Percentiles rank a stretch among this genome's conserved stretches.
phyloP scores from a whole-genome alignment of 345 rosid species.

The Ricinus communis region DNA sequence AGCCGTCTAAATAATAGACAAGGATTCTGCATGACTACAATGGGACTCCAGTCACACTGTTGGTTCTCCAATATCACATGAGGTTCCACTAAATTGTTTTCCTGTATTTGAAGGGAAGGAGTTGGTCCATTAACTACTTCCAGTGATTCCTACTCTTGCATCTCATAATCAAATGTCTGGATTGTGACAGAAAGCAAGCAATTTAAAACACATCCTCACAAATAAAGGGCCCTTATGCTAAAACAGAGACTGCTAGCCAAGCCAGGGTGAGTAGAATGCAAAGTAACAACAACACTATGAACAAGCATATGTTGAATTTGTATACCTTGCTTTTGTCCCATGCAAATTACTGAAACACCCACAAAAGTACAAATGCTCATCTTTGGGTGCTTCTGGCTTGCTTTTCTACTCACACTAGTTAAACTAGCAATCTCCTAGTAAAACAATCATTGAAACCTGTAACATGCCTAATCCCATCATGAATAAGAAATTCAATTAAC shows the following conservation, averaged over 20 bases:
- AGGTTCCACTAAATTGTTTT: background rate
- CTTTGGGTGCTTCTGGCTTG: background rate
- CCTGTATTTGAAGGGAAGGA: background rate
- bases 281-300: background rate
- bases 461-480: conserved; percentile 8
- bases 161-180: background rate
- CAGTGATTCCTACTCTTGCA: background rate
- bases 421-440: background rate
- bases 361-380: background rate
- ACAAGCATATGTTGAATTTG: background rate
- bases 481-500: conserved; percentile 1
- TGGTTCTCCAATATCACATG: background rate
- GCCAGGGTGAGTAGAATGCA: conserved; percentile 7
- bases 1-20: no score
- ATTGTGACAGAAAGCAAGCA: background rate
- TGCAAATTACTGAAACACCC: conserved; percentile 11
- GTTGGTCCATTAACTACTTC: background rate
- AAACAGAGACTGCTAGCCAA: conserved; percentile 14
- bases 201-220: background rate
- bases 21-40: background rate
- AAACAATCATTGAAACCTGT: background rate
- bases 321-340: background rate
- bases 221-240: background rate
- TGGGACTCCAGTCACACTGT: background rate
- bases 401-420: conserved; percentile 12